phyloP scores from a whole-genome alignment of 1,284 basidiomycete species.

The Leccinum fuscescens region DNA sequence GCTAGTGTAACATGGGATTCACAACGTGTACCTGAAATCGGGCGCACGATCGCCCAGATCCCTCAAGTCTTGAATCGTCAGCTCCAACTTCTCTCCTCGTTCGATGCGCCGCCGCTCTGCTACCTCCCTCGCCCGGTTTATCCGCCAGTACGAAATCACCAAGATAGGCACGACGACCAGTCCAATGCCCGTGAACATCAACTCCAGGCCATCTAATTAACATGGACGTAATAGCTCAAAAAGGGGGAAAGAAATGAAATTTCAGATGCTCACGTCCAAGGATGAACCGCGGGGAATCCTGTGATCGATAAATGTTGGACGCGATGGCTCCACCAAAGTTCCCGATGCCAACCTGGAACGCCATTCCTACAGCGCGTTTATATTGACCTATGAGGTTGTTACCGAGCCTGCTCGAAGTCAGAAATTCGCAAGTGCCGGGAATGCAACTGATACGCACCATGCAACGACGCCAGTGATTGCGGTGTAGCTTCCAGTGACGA shows the following conservation, averaged over 20 bases:
- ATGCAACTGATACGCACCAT: constrained; percentile 44
- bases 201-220: constrained; percentile 54
- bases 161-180: constrained; percentile 50
- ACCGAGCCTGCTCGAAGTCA: constrained; percentile 35
- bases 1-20: constrained; percentile 12
- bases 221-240: not conserved
- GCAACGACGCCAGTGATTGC: constrained; percentile 62
- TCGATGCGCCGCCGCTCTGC: constrained; percentile 31
- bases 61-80: constrained; percentile 21
- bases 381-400: constrained; percentile 50
- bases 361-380: constrained; percentile 48
- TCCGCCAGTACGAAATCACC: constrained; percentile 50
- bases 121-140: constrained; percentile 50
- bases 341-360: constrained; percentile 44
- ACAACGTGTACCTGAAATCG: constrained; percentile 62
- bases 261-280: constrained; percentile 44
- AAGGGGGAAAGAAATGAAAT: not conserved
- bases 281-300: constrained; percentile 57
- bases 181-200: constrained; percentile 68
- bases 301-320: constrained; percentile 57
- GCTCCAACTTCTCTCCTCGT: constrained; percentile 27
- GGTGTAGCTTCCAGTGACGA: constrained; percentile 59
- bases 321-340: constrained; percentile 39
- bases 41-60: constrained; percentile 63
- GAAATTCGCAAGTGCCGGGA: not conserved